Percentiles rank a stretch among this genome's conserved stretches.
phyloP scores from a whole-genome alignment of 2,329 filamentous ascomycete genomes.

The Xylariales sp. region DNA sequence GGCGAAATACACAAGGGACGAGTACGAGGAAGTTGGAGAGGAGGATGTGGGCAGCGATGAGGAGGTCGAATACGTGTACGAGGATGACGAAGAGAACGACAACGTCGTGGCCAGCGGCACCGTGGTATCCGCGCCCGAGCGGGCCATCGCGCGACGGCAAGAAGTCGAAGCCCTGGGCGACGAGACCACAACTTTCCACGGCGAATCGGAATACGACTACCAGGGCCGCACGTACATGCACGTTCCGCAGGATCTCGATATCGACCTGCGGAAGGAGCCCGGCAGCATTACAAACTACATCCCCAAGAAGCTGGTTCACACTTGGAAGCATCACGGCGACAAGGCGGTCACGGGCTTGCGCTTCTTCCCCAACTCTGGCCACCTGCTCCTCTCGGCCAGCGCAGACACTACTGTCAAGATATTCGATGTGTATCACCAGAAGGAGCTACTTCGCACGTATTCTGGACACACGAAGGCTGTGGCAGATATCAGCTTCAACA shows the following conservation, averaged over 20 bases:
- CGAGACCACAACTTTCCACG: slow-evolving; percentile 87
- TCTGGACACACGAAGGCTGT: slow-evolving; percentile 85
- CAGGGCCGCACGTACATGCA: slow-evolving; percentile 98
- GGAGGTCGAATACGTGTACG: slow-evolving; percentile 73
- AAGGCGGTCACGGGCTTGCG: slow-evolving; percentile 85
- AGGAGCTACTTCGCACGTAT: slow-evolving; percentile 86
- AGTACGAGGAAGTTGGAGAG: slow-evolving; percentile 70
- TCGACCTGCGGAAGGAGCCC: slow-evolving; percentile 77
- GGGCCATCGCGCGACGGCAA: slow-evolving; percentile 51
- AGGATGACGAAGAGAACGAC: slow-evolving; percentile 70
- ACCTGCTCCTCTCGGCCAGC: slow-evolving; percentile 83
- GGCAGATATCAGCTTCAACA: slow-evolving; percentile 85
- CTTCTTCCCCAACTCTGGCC: slow-evolving; percentile 85
- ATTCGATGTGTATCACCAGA: slow-evolving; percentile 89
- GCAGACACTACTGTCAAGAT: slow-evolving; percentile 90
- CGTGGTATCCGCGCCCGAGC: slow-evolving; percentile 51
- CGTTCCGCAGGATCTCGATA: slow-evolving; percentile 82
- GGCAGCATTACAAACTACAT: slow-evolving; percentile 85
- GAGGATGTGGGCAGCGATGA: slow-evolving; percentile 73
- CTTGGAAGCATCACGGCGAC: slow-evolving; percentile 76
- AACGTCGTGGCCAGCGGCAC: slow-evolving; percentile 62
- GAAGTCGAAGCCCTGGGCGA: slow-evolving; percentile 56
- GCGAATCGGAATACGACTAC: slow-evolving; percentile 80
- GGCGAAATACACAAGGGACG: slow-evolving; percentile 73
- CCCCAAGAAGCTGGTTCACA: slow-evolving; percentile 89